phyloP scores from a whole-genome alignment of 2,329 filamentous ascomycete genomes.

The Plectosphaerella plurivora region DNA sequence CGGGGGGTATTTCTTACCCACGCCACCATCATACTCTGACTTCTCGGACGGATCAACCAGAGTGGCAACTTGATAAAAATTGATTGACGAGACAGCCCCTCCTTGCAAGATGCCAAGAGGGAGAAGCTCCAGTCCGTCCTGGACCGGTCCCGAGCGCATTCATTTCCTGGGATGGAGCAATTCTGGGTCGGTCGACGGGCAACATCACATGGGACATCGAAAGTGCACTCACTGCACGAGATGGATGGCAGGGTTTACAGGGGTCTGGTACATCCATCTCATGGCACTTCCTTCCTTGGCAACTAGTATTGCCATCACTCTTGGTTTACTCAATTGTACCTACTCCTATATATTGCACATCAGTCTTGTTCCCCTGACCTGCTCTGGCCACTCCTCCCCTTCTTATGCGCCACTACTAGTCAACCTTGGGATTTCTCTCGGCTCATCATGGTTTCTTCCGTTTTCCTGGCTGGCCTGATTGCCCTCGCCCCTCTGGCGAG shows the following conservation, averaged over 20 bases:
- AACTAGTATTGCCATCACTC: background rate
- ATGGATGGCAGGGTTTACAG: background rate
- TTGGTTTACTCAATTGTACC: background rate
- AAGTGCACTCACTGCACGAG: background rate
- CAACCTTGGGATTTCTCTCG: background rate
- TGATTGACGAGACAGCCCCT: background rate
- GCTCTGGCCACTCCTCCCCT: background rate
- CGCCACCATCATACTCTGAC: too few relatives aligned
- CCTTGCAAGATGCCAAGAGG: background rate
- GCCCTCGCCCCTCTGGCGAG: background rate
- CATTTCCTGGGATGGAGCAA: background rate
- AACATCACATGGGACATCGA: background rate
- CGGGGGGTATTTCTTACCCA: too few relatives aligned
- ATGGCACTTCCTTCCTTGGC: background rate
- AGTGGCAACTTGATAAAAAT: too few relatives aligned
- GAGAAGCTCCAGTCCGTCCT: background rate
- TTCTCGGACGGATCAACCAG: too few relatives aligned
- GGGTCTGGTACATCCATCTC: background rate
- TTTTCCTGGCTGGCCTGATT: background rate
- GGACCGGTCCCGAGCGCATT: background rate
- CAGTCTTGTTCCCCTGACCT: background rate
- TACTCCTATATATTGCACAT: background rate
- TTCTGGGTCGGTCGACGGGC: background rate
- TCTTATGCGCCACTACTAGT: background rate
- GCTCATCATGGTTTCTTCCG: background rate